Evolutionary conservation across 2,329 filamentous ascomycete species (phyloP).

Genomic region (Hypoxylon sp.): DNA sequence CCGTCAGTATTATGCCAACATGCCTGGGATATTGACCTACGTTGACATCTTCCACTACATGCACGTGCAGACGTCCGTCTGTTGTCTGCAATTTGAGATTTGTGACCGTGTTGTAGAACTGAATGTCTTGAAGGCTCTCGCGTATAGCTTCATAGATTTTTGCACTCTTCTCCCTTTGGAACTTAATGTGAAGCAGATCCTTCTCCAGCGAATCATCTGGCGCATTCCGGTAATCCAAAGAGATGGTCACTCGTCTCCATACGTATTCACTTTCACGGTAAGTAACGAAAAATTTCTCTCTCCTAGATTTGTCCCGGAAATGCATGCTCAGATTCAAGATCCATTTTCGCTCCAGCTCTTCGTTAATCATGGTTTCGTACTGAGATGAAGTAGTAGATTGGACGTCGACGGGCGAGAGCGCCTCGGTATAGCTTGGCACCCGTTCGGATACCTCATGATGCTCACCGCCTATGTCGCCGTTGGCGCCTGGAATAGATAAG

Average conservation of each 20-base stretch:
- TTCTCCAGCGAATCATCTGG: slow-evolving; percentile 83
- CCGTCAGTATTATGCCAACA: slow-evolving; percentile 10
- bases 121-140: slow-evolving; percentile 89
- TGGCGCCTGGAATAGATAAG: slow-evolving; percentile 32
- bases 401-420: slow-evolving; percentile 49
- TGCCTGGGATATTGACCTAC: slow-evolving; percentile 51
- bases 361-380: slow-evolving; percentile 72
- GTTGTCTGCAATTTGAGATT: slow-evolving; percentile 93
- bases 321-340: slow-evolving; percentile 99
- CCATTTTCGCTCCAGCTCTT: slow-evolving; percentile 88
- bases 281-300: slow-evolving; percentile 98
- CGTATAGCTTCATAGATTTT: slow-evolving; percentile 95
- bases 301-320: slow-evolving; percentile 88
- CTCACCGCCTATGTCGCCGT: slow-evolving; percentile 34
- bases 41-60: slow-evolving; percentile 96
- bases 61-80: slow-evolving; percentile 88
- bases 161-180: slow-evolving; percentile 89
- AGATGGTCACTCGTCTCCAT: slow-evolving; percentile 91
- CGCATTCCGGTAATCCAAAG: slow-evolving; percentile 87
- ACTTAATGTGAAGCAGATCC: slow-evolving; percentile 79
- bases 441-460: slow-evolving; percentile 43
- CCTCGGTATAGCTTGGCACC: slow-evolving; percentile 28
- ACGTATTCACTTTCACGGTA: slow-evolving; percentile 81
- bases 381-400: slow-evolving; percentile 61
- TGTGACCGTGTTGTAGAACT: slow-evolving; percentile 95